phyloP scores from a whole-genome alignment of 2,329 filamentous ascomycete species.

The Monilinia laxa region DNA sequence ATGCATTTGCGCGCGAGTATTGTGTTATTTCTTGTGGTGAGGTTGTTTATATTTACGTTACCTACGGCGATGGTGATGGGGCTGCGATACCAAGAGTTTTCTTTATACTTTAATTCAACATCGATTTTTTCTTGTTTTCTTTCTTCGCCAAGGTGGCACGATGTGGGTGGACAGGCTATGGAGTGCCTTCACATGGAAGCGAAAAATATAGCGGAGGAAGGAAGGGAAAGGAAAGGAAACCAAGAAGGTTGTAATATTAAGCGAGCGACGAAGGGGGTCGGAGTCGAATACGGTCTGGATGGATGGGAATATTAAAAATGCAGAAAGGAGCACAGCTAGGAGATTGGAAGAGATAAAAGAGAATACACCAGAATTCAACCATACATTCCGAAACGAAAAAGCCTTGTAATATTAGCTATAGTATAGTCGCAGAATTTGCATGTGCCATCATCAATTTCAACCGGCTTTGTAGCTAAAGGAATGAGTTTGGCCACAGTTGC shows the following conservation, averaged over 20 bases:
- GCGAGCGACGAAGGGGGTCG: conserved; percentile 1
- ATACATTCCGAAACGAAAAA: not conserved
- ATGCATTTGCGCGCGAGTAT: not conserved
- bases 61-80: conserved; percentile 17
- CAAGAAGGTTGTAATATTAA: conserved; percentile 11
- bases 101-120: conserved; percentile 15
- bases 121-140: conserved; percentile 13
- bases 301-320: not conserved
- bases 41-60: conserved; percentile 20
- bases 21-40: conserved; percentile 1
- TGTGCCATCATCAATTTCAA: not conserved
- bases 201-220: not conserved
- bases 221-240: not conserved
- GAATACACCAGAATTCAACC: not conserved
- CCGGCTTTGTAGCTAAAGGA: not conserved
- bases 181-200: not conserved
- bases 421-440: not conserved
- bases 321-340: not conserved
- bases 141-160: not conserved
- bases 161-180: not conserved
- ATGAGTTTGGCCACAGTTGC: not conserved
- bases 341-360: not conserved
- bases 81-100: conserved; percentile 37
- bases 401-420: conserved; percentile 8
- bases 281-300: not conserved